Evolutionary conservation across 2,329 filamentous ascomycete species (phyloP).

Genomic region (Fusarium sp.): DNA sequence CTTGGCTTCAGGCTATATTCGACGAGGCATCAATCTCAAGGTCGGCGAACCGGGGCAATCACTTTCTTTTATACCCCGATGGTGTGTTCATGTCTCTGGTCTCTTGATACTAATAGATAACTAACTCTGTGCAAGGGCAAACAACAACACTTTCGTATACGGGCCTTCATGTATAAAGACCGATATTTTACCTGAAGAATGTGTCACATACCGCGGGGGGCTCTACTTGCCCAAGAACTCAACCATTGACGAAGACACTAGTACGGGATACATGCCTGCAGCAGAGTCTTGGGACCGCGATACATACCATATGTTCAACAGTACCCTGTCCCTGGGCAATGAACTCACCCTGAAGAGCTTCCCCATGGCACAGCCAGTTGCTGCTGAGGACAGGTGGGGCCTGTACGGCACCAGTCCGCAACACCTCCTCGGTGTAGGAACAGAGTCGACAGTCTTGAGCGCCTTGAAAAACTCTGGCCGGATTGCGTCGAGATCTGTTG

Average conservation of each 20-base stretch:
- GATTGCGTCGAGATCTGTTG: conserved; percentile 11
- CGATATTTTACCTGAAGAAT: background rate
- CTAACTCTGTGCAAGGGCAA: background rate
- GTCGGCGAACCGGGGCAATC: conserved; percentile 9
- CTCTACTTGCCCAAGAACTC: conserved; percentile 7
- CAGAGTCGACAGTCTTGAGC: conserved; percentile 16
- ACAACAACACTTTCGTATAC: conserved; percentile 27
- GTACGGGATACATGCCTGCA: background rate
- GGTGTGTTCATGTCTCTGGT: no score
- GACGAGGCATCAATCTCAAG: conserved; percentile 14
- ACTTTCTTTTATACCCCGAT: conserved; percentile 19
- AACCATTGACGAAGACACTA: background rate
- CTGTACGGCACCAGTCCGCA: conserved; percentile 6
- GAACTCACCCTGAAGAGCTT: conserved; percentile 13
- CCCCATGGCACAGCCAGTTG: conserved; percentile 8
- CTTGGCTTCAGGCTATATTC: background rate
- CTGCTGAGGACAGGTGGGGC: background rate
- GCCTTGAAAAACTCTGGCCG: background rate
- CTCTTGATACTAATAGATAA: no score
- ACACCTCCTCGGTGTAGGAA: conserved; percentile 28
- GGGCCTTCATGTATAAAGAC: conserved; percentile 13
- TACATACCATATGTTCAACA: conserved; percentile 26
- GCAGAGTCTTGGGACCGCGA: conserved; percentile 1
- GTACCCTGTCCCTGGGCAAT: conserved; percentile 2
- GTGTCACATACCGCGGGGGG: conserved; percentile 22